A percentile compares a stretch with the other conserved stretches of the same genome.
Evolutionary conservation across 495 filamentous ascomycete species (phyloP).

Genomic region (Pyronema domesticum): DNA sequence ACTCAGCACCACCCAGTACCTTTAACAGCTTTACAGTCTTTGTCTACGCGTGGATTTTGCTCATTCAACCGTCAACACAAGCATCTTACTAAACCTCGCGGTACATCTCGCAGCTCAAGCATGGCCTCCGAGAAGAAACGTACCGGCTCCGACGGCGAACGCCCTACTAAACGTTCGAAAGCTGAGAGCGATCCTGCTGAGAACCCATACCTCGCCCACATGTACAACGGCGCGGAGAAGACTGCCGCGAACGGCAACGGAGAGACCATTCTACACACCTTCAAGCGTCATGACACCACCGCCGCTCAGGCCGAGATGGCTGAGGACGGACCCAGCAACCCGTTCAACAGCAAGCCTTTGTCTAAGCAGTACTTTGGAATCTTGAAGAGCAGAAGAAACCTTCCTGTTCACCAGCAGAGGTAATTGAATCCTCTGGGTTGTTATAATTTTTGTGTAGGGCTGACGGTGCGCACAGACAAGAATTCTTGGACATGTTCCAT

Average conservation of each 20-base stretch:
- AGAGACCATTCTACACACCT: constrained; percentile 38
- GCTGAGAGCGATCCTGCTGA: constrained; percentile 14
- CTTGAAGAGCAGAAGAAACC: constrained; percentile 58
- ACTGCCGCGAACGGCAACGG: constrained; percentile 26
- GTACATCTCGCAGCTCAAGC: no score
- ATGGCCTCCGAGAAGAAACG: constrained; percentile 6
- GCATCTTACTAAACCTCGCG: no score
- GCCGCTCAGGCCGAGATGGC: constrained; percentile 49
- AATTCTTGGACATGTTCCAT: constrained; percentile 86
- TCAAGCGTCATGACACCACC: constrained; percentile 68
- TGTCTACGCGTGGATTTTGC: no score
- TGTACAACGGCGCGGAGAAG: constrained; percentile 39
- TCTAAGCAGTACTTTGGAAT: constrained; percentile 79
- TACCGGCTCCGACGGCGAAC: not conserved
- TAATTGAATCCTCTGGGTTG: constrained; percentile 21
- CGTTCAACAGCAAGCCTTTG: constrained; percentile 59
- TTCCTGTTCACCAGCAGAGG: constrained; percentile 84
- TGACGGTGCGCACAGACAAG: constrained; percentile 40
- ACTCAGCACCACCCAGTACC: no score
- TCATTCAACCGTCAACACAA: no score
- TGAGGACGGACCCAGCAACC: constrained; percentile 70
- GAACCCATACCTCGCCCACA: constrained; percentile 87
- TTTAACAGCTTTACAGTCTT: no score
- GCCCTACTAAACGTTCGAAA: constrained; percentile 12
- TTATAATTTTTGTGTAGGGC: not conserved